Evolutionary conservation across 31 red algal genomes (phyloP).

Genomic region (Porphyra umbilicalis): DNA sequence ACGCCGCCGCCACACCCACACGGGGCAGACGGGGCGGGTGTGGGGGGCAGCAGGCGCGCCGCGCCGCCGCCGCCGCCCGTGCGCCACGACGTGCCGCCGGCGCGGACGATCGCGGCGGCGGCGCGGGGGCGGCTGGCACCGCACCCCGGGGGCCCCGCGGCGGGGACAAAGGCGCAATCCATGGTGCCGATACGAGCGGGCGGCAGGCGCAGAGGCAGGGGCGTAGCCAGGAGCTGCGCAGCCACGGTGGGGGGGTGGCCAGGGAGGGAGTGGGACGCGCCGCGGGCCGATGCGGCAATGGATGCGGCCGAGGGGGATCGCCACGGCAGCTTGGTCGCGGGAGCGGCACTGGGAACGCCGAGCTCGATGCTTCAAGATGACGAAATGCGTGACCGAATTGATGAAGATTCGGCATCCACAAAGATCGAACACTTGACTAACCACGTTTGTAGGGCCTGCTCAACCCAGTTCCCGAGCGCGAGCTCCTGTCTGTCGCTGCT

Average conservation of each 20-base stretch:
- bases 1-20: neutral
- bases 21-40: too few relatives aligned
- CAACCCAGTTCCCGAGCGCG: too few relatives aligned
- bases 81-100: neutral
- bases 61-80: neutral
- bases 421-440: too few relatives aligned
- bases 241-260: neutral
- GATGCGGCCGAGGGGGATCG: neutral
- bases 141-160: neutral
- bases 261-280: neutral
- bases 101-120: neutral
- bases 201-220: too few relatives aligned
- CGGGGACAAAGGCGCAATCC: neutral
- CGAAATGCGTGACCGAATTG: too few relatives aligned
- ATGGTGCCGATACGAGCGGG: neutral
- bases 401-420: too few relatives aligned
- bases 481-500: too few relatives aligned
- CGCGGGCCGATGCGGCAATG: neutral
- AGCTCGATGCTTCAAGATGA: neutral
- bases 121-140: neutral
- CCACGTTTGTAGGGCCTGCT: too few relatives aligned
- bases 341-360: neutral
- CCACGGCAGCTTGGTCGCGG: neutral
- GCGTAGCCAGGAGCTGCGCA: too few relatives aligned
- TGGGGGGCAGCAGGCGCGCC: neutral